Evolutionary conservation across 2,329 filamentous ascomycete genomes (phyloP).

Genomic region (Scopulariopsis brevicaulis): DNA sequence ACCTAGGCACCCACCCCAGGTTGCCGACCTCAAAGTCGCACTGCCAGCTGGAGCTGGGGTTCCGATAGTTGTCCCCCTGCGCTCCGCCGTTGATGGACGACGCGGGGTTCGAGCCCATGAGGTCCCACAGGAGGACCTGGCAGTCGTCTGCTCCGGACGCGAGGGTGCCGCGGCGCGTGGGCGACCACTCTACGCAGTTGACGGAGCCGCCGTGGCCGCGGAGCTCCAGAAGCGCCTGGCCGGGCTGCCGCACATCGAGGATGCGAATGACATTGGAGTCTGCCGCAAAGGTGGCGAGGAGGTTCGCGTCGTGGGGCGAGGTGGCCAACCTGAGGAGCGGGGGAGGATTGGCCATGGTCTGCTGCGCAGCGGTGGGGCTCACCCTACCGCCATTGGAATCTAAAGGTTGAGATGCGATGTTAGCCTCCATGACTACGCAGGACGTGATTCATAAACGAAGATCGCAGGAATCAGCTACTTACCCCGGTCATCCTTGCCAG

Average conservation of each 20-base stretch:
- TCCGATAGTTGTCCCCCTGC: slow-evolving; percentile 45
- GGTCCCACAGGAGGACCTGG: slow-evolving; percentile 86
- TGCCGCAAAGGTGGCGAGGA: slow-evolving; percentile 92
- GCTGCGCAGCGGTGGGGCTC: slow-evolving; percentile 64
- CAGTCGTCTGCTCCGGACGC: slow-evolving; percentile 89
- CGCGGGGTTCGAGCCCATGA: slow-evolving; percentile 52
- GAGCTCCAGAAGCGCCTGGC: slow-evolving; percentile 86
- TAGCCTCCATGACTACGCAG: neutral
- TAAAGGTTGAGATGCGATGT: slow-evolving; percentile 9
- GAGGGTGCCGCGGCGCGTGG: slow-evolving; percentile 71
- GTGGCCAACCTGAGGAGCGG: slow-evolving; percentile 74
- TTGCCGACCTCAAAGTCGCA: slow-evolving; percentile 84
- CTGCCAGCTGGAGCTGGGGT: slow-evolving; percentile 67
- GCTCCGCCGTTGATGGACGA: slow-evolving; percentile 38
- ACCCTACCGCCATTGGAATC: slow-evolving; percentile 50
- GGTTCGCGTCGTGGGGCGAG: slow-evolving; percentile 88
- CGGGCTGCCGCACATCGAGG: slow-evolving; percentile 89
- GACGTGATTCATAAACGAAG: neutral
- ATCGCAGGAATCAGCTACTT: slow-evolving; percentile 14
- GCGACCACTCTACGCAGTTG: slow-evolving; percentile 95
- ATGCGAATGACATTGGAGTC: slow-evolving; percentile 90
- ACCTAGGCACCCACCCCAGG: slow-evolving; percentile 70
- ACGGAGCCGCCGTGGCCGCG: slow-evolving; percentile 76
- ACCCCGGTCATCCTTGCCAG: slow-evolving; percentile 72
- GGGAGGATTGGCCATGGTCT: slow-evolving; percentile 66